phyloP scores from a whole-genome alignment of 352 stramenopile species.

The Thalassiosira livingstoniorum region DNA sequence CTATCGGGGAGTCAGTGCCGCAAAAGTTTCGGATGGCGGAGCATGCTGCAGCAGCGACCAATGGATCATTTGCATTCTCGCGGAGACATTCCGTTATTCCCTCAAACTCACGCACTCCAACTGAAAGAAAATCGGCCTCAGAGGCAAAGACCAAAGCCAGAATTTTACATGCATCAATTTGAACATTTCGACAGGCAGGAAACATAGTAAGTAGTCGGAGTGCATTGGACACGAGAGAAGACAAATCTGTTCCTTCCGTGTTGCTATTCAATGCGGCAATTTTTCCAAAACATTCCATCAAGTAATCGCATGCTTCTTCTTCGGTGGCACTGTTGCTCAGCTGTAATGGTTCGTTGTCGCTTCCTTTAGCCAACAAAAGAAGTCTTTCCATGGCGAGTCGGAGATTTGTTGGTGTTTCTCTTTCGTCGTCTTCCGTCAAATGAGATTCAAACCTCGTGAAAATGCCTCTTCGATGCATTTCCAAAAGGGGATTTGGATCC shows the following conservation, averaged over 20 bases:
- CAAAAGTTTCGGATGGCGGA: constrained; percentile 47
- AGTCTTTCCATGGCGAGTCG: constrained; percentile 27
- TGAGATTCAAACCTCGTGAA: constrained; percentile 23
- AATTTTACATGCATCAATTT: constrained; percentile 43
- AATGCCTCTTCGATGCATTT: constrained; percentile 38
- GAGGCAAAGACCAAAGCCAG: constrained; percentile 40
- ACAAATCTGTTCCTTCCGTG: too few species aligned
- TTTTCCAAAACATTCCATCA: too few species aligned
- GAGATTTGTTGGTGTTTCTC: constrained; percentile 26
- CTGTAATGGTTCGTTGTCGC: constrained; percentile 1
- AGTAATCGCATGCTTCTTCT: constrained; percentile 18
- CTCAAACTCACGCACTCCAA: constrained; percentile 19
- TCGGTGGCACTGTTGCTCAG: constrained; percentile 22
- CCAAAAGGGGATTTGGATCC: constrained; percentile 14
- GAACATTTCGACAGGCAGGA: constrained; percentile 21
- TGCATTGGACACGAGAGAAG: constrained; percentile 18
- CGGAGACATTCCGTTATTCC: constrained; percentile 13
- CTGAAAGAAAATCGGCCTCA: neutral
- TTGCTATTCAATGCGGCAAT: too few species aligned
- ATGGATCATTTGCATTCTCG: constrained; percentile 27
- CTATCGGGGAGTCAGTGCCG: neutral
- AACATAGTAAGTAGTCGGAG: constrained; percentile 37
- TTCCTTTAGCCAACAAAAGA: constrained; percentile 13
- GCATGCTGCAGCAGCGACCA: constrained; percentile 28
- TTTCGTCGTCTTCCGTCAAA: constrained; percentile 17